phyloP scores from a whole-genome alignment of 2,329 filamentous ascomycete genomes.

The Calonectria pseudoreteaudii region DNA sequence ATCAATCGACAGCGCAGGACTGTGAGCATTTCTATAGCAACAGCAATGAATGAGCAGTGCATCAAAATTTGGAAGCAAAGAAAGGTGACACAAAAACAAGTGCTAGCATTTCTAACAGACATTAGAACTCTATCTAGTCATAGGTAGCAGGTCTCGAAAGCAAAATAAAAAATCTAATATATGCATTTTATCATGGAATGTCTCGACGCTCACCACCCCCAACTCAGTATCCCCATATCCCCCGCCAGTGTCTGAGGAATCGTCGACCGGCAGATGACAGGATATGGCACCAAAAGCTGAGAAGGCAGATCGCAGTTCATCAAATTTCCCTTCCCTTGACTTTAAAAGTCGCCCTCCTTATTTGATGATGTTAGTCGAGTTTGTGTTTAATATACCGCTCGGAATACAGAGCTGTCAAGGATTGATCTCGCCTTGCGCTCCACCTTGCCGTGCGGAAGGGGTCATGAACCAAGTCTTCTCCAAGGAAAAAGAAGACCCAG shows the following conservation, averaged over 20 bases:
- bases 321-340: constrained; percentile 42
- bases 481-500: background rate
- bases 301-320: constrained; percentile 56
- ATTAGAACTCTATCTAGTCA: background rate
- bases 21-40: background rate
- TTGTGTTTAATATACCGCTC: constrained; percentile 71
- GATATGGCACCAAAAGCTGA: constrained; percentile 43
- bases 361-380: constrained; percentile 42
- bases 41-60: background rate
- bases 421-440: constrained; percentile 81
- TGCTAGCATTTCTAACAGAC: background rate
- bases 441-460: constrained; percentile 76
- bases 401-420: constrained; percentile 82
- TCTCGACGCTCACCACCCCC: constrained; percentile 56
- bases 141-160: too few species aligned
- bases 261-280: constrained; percentile 51
- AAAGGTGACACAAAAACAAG: too few species aligned
- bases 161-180: background rate
- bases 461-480: constrained; percentile 11
- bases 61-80: background rate
- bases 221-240: constrained; percentile 43
- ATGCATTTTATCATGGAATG: constrained; percentile 44
- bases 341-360: constrained; percentile 41
- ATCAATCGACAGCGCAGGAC: background rate
- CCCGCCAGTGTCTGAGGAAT: constrained; percentile 37